Percentiles rank a stretch among this genome's conserved stretches.
Evolutionary conservation across 1,284 basidiomycete genomes (phyloP).

Genomic region (Trichosporon faecale): DNA sequence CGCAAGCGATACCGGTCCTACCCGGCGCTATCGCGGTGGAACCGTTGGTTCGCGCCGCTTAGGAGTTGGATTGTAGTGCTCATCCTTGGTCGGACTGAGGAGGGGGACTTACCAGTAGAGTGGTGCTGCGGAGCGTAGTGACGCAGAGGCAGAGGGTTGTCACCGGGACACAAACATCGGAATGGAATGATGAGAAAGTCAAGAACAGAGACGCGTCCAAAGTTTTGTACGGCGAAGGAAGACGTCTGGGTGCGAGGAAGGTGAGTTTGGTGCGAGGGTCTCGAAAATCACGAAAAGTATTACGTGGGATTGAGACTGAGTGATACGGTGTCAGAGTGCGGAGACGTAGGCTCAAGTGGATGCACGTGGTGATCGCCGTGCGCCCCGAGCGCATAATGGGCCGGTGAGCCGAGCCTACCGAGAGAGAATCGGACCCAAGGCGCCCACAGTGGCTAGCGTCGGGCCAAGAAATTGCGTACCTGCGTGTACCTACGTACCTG

Average conservation of each 20-base stretch:
- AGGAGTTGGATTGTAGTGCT: constrained; percentile 47
- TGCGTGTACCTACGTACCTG: too few species aligned
- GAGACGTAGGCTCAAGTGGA: not conserved
- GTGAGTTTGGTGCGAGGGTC: too few species aligned
- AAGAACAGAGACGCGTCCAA: not conserved
- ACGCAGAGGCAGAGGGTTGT: not conserved
- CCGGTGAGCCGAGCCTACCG: too few species aligned
- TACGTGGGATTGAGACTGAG: not conserved
- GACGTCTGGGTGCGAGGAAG: not conserved
- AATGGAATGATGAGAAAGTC: not conserved
- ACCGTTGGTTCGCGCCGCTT: constrained; percentile 41
- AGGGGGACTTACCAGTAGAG: constrained; percentile 15
- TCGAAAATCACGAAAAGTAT: not conserved
- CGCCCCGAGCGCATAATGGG: not conserved
- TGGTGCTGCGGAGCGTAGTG: not conserved
- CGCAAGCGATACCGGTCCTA: constrained; percentile 43
- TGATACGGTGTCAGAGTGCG: not conserved
- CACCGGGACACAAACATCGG: too few species aligned
- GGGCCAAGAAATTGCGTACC: too few species aligned
- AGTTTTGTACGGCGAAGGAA: not conserved
- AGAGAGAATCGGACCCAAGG: too few species aligned
- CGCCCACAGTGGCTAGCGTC: too few species aligned
- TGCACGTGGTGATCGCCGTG: not conserved
- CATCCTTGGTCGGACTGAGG: constrained; percentile 31
- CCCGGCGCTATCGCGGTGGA: constrained; percentile 34